Conservation (phyloP, 371 early-diverging fungal genomes). For the Lichtheimia corymbifera region DNA sequence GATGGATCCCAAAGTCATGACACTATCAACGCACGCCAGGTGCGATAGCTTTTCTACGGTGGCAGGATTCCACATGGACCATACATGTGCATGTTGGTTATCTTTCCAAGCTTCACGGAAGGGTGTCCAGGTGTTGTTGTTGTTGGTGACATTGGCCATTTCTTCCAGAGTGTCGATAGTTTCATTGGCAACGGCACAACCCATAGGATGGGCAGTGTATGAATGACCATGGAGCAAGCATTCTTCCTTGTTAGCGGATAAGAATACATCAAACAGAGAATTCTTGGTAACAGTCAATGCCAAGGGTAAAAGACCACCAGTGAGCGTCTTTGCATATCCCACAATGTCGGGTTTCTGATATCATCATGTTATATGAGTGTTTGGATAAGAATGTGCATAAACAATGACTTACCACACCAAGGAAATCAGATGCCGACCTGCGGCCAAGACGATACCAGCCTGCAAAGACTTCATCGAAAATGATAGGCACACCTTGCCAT, state of each 20-base stretch:
- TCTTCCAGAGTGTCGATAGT: slow-evolving; percentile 57
- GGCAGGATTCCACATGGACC: slow-evolving; percentile 62
- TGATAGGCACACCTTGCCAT: slow-evolving; percentile 71
- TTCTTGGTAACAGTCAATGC: slow-evolving; percentile 73
- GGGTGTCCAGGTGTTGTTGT: slow-evolving; percentile 15
- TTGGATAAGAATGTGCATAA: slow-evolving; percentile 1
- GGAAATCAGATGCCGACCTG: slow-evolving; percentile 62
- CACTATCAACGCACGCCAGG: slow-evolving; percentile 65
- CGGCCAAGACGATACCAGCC: slow-evolving; percentile 80
- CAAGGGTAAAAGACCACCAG: slow-evolving; percentile 77
- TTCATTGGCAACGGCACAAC: slow-evolving; percentile 72
- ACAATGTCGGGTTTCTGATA: slow-evolving; percentile 74
- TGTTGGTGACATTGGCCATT: slow-evolving; percentile 28
- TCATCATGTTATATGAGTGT: slow-evolving; percentile 7
- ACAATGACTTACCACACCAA: slow-evolving; percentile 61
- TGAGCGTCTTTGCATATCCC: slow-evolving; percentile 78
- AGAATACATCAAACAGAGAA: slow-evolving; percentile 68
- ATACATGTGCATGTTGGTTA: slow-evolving; percentile 23
- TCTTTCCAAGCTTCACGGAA: slow-evolving; percentile 52
- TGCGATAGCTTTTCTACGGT: slow-evolving; percentile 55
- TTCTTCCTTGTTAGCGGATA: slow-evolving; percentile 66
- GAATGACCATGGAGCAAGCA: slow-evolving; percentile 84
- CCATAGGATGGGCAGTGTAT: slow-evolving; percentile 87
- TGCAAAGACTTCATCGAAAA: slow-evolving; percentile 86
- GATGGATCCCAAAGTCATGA: slow-evolving; percentile 73